Evolutionary conservation across 2,329 filamentous ascomycete genomes (phyloP).

Genomic region (Aspergillus japonicus): DNA sequence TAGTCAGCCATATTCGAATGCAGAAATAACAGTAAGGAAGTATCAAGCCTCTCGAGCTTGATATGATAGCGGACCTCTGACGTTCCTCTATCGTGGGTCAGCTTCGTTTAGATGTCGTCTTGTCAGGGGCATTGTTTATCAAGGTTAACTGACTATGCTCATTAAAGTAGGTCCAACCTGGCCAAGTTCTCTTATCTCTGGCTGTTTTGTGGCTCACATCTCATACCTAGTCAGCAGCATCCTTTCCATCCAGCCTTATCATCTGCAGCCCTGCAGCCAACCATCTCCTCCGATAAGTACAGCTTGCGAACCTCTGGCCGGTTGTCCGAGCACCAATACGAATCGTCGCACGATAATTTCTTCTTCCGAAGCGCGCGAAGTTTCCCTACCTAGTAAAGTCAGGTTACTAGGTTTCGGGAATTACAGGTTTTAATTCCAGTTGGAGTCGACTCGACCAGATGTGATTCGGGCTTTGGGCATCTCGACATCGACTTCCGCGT

Average conservation of each 20-base stretch:
- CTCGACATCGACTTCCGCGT: not conserved
- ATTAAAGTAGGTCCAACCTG: not conserved
- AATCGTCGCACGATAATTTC: not conserved
- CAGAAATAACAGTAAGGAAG: not conserved
- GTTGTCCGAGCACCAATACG: not conserved
- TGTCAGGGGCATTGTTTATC: not conserved
- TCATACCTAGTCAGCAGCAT: not conserved
- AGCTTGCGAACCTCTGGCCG: not conserved
- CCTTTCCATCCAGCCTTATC: not conserved
- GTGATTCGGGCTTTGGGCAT: not conserved
- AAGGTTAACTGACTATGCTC: not conserved
- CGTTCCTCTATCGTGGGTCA: too few relatives aligned
- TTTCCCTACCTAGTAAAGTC: constrained; percentile 7
- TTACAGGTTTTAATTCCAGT: not conserved
- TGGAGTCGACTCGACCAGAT: not conserved
- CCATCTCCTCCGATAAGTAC: not conserved
- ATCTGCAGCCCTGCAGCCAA: not conserved
- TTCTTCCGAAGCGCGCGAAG: constrained; percentile 1
- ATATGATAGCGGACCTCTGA: not conserved
- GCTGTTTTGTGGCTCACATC: not conserved
- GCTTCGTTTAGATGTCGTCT: not conserved
- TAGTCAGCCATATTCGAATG: not conserved
- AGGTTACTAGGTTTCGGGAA: not conserved
- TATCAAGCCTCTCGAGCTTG: not conserved
- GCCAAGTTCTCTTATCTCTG: not conserved